phyloP scores from a whole-genome alignment of 2,329 filamentous ascomycete species.

The Seiridium unicorne region DNA sequence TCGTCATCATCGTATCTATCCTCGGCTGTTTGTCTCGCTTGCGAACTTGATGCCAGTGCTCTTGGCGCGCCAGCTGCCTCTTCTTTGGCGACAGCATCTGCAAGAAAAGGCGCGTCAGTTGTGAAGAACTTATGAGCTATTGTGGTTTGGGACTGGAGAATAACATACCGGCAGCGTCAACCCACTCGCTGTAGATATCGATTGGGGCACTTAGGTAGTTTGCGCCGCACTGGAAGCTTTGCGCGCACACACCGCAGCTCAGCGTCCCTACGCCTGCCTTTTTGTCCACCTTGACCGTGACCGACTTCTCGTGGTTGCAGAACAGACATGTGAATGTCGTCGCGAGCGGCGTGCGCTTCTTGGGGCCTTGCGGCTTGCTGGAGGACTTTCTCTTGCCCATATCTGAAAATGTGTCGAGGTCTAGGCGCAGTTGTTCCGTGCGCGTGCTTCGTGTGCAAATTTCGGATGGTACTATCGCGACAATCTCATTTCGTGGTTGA shows the following conservation, averaged over 20 bases:
- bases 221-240: constrained; percentile 88
- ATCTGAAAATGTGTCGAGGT: not conserved
- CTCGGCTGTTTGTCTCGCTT: constrained; percentile 17
- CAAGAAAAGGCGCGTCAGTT: constrained; percentile 16
- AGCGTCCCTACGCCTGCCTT: constrained; percentile 84
- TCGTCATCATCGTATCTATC: constrained; percentile 43
- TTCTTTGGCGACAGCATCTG: constrained; percentile 52
- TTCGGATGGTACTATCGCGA: no score
- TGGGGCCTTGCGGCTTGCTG: constrained; percentile 75
- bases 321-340: constrained; percentile 96
- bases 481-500: no score
- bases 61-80: constrained; percentile 15
- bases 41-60: constrained; percentile 8
- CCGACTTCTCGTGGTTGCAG: constrained; percentile 95
- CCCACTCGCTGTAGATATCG: constrained; percentile 97
- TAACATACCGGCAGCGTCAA: constrained; percentile 71
- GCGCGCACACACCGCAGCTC: constrained; percentile 88
- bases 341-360: constrained; percentile 73
- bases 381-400: constrained; percentile 91
- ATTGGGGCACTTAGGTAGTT: constrained; percentile 91
- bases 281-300: constrained; percentile 90
- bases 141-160: not conserved
- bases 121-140: no score
- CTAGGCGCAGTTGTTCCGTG: not conserved
- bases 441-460: not conserved